Evolutionary conservation across 129 eudicot species (phyloP).

Genomic region (Pulicaria dysenterica): DNA sequence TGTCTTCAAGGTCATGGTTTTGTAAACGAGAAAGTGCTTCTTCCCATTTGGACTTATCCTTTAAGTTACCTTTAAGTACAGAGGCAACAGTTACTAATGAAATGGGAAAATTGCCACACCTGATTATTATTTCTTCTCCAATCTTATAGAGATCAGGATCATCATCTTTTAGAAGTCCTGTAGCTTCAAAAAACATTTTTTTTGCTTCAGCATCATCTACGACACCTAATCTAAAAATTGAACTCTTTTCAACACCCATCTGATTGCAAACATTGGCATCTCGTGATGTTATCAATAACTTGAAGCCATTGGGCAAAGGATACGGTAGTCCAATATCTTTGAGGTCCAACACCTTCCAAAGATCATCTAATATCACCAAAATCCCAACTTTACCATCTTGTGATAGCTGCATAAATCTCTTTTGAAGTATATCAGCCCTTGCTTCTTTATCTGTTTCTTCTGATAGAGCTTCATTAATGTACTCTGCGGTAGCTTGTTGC

Average conservation of each 20-base stretch:
- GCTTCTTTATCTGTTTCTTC: neutral
- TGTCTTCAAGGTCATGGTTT: neutral
- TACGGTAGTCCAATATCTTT: neutral
- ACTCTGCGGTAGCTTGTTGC: neutral
- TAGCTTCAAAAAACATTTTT: neutral
- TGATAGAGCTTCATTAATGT: neutral
- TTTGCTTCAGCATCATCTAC: neutral
- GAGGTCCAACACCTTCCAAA: neutral
- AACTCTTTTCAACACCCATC: neutral
- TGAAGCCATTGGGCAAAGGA: neutral
- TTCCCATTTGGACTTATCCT: neutral
- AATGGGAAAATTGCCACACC: neutral
- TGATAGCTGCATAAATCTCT: neutral
- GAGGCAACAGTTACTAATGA: neutral
- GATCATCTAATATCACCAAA: no score
- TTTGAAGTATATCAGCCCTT: neutral
- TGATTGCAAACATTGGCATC: neutral
- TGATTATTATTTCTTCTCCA: neutral
- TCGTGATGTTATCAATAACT: neutral
- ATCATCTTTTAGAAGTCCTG: neutral
- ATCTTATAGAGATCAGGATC: neutral
- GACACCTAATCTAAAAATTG: neutral
- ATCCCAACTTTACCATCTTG: neutral
- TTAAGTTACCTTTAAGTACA: neutral
- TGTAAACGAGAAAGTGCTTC: neutral